Evolutionary conservation across 1,139 yeast species (phyloP), one percentile per base, ranked within the genome.

Genomic region (Sporopachydermia cereana): DNA sequence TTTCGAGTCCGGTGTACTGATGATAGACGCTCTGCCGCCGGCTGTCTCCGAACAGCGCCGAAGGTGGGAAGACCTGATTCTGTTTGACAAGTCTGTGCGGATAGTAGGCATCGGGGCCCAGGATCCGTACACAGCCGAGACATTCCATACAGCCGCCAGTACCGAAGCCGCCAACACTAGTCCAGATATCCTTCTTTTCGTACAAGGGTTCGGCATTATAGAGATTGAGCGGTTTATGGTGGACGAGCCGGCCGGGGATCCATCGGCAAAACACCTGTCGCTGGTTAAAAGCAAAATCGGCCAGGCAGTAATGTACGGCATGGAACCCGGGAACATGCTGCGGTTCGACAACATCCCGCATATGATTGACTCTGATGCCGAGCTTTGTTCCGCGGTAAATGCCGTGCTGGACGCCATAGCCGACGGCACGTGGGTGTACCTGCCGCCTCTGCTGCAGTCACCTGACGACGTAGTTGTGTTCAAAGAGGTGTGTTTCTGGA

Each of bases 11-110:
- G 73, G 84, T 0, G 69, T 85, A 17, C 77, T 84, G 2, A 58
- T 86, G 45, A 70, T 84, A 2, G 93, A 85, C 53, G 68, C 83
- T 5, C n/a, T 24, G 66, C 75, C 24, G 70, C 76, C 18, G 65
- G 29, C 29, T 7, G 29, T 7, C 7, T 7, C 29, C 7, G 29
- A 7, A 7, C 66, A 23, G 68, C 67, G 22, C 45, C 74, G 80
- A 24, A 70, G 80, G 56, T 84, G 95, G 94, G 95, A 86, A 60
- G 96, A 86, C 56, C 68, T 75, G 5, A 67, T 86, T 18, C 67
- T 71, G 16, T 72, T 86, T 50, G 74, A 74, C 48, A 53, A 70
- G 1, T 68, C 71, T 16, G 72, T 80, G 2, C 64, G 68, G 1
- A 66, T 85, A 16, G 63, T 82, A 27, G 91, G 91, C 0, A 66